Percentiles rank a stretch among this genome's conserved stretches.
Evolutionary conservation across 352 stramenopile species (phyloP).

Genomic region (Phytophthora brassicae): DNA sequence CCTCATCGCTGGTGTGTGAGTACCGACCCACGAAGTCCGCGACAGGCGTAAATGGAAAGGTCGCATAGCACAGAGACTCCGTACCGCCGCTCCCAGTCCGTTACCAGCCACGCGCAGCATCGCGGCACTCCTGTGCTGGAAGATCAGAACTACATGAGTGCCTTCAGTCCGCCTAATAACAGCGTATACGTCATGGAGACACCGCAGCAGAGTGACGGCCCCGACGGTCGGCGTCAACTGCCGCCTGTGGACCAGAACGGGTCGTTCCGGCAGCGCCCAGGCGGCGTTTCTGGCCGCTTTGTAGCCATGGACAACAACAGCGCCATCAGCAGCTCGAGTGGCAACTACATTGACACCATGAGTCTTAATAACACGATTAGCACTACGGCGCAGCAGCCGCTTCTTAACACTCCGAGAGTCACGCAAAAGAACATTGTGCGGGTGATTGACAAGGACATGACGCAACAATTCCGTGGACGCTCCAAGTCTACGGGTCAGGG

Average conservation of each 20-base stretch:
- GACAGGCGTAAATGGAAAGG: slow-evolving; percentile 35
- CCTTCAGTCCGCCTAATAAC: slow-evolving; percentile 51
- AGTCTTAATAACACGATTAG: slow-evolving; percentile 43
- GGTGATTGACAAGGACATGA: slow-evolving; percentile 91
- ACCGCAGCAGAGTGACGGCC: slow-evolving; percentile 33
- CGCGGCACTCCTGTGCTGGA: slow-evolving; percentile 74
- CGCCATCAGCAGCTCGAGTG: slow-evolving; percentile 49
- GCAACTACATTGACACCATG: slow-evolving; percentile 35
- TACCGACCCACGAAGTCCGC: no score
- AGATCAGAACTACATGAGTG: slow-evolving; percentile 64
- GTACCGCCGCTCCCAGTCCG: slow-evolving; percentile 35
- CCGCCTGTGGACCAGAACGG: slow-evolving; percentile 40
- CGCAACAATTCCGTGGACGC: slow-evolving; percentile 78
- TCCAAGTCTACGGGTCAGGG: slow-evolving; percentile 67
- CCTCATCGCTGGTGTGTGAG: no score
- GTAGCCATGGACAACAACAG: slow-evolving; percentile 49
- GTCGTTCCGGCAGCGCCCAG: slow-evolving; percentile 30
- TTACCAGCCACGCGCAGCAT: slow-evolving; percentile 39
- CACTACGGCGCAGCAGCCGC: slow-evolving; percentile 61
- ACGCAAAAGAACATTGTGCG: slow-evolving; percentile 81
- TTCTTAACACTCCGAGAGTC: slow-evolving; percentile 57
- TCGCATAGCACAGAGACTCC: slow-evolving; percentile 33
- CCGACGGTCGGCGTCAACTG: slow-evolving; percentile 41
- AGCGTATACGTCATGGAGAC: slow-evolving; percentile 79
- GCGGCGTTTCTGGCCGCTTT: slow-evolving; percentile 35